These are phyloP conservation scores for Rhizophagus prolifer DNA, from an alignment of 192 early-diverging fungal genomes.

Conservation along the genomic window DNA sequence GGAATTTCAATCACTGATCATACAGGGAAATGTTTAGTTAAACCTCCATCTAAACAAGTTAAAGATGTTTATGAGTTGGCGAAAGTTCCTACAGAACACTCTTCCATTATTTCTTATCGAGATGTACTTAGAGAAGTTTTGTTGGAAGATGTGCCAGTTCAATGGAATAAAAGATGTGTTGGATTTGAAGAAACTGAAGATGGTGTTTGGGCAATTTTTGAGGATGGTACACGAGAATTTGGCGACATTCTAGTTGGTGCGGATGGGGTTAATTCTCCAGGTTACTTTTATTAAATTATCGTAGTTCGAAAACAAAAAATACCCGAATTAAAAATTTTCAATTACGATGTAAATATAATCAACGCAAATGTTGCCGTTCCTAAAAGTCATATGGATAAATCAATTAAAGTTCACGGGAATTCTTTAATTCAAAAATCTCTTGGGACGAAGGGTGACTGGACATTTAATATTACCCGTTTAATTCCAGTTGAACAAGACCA, in stretches of 20 bases:
- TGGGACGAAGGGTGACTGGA: background rate
- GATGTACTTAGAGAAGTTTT: slow-evolving; percentile 1
- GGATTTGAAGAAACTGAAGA: slow-evolving; percentile 18
- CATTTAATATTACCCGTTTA: background rate
- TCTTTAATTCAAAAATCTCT: background rate
- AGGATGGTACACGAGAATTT: slow-evolving; percentile 9
- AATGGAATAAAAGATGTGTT: slow-evolving; percentile 10
- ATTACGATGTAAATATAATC: background rate
- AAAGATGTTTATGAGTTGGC: background rate
- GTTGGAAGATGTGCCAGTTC: background rate
- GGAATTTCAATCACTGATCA: background rate
- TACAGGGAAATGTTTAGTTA: background rate
- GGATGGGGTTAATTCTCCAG: slow-evolving; percentile 22
- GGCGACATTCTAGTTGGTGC: slow-evolving; percentile 9
- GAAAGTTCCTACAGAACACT: background rate
- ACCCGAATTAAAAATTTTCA: background rate
- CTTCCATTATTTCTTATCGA: background rate
- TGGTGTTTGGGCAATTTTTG: slow-evolving; percentile 13
- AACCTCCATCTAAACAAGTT: background rate
- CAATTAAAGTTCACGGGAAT: background rate
- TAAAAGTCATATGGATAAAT: background rate
- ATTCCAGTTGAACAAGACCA: background rate
- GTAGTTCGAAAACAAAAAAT: slow-evolving; percentile 15
- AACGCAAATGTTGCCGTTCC: background rate
- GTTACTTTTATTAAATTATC: background rate